A percentile compares a stretch with the other conserved stretches of the same genome.
Evolutionary conservation across 208 protist species (phyloP).

Genomic region (Crithidia expoeki): DNA sequence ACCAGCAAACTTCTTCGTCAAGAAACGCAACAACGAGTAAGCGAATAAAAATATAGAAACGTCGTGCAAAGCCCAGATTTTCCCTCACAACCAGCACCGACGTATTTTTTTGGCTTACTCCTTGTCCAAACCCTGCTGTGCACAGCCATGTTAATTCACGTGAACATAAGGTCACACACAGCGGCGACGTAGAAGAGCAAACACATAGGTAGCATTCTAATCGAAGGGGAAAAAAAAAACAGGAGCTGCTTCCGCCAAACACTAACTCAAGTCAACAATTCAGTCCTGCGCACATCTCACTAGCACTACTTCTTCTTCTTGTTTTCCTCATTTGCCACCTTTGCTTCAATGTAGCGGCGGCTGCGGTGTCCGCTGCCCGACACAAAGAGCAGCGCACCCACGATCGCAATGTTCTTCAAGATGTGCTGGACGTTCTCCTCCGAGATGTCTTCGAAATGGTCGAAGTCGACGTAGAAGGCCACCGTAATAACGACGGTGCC

Average conservation of each 20-base stretch:
- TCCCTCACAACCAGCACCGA: too few species aligned
- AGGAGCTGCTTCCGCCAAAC: background rate
- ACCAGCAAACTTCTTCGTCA: too few species aligned
- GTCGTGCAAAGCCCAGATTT: too few species aligned
- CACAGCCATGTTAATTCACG: too few species aligned
- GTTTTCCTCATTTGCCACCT: slow-evolving; percentile 18
- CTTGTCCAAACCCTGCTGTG: too few species aligned
- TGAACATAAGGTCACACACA: too few species aligned
- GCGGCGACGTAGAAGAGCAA: too few species aligned
- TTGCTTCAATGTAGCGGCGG: slow-evolving; percentile 35
- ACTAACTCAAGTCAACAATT: background rate
- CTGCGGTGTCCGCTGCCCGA: slow-evolving; percentile 60
- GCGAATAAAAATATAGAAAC: too few species aligned
- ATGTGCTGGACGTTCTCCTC: slow-evolving; percentile 52
- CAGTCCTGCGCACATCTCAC: too few species aligned
- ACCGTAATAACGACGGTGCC: slow-evolving; percentile 54
- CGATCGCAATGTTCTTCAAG: slow-evolving; percentile 63
- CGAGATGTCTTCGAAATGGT: slow-evolving; percentile 33
- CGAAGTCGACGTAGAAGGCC: slow-evolving; percentile 64
- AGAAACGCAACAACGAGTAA: too few species aligned
- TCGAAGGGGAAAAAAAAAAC: background rate
- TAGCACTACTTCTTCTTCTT: slow-evolving; percentile 63
- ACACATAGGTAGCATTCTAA: too few species aligned
- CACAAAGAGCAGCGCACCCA: slow-evolving; percentile 78
- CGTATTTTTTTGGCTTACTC: too few species aligned